These are phyloP conservation scores for Cladophialophora yegresii DNA, from an alignment of 2,329 filamentous ascomycete species.

Conservation along the genomic window DNA sequence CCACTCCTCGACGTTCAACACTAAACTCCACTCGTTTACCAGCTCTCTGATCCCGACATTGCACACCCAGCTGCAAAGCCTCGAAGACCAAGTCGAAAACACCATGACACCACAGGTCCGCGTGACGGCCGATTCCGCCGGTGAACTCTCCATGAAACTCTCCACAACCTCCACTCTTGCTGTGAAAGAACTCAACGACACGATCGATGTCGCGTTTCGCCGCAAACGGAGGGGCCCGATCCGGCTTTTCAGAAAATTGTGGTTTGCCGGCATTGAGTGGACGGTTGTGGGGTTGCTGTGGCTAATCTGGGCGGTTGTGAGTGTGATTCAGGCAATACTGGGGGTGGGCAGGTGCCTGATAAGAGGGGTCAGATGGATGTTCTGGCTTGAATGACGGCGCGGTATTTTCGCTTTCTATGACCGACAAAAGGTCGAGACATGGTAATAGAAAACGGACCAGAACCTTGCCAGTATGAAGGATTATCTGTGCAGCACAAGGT, in stretches of 20 bases:
- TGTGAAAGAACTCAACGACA: conserved; percentile 77
- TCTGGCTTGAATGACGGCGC: conserved; percentile 62
- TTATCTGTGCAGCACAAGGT: background rate
- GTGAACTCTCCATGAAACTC: conserved; percentile 74
- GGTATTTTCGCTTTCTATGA: background rate
- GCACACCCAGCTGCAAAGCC: conserved; percentile 46
- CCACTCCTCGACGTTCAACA: conserved; percentile 50
- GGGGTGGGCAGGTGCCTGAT: conserved; percentile 63
- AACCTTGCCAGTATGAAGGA: background rate
- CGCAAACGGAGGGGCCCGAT: conserved; percentile 68
- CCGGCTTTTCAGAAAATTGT: conserved; percentile 71
- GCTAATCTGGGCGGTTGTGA: conserved; percentile 89
- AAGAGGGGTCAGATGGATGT: conserved; percentile 71
- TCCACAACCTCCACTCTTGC: conserved; percentile 74
- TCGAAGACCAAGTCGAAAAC: conserved; percentile 52
- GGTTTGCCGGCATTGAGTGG: conserved; percentile 87
- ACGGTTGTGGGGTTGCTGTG: conserved; percentile 85
- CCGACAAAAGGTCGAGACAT: background rate
- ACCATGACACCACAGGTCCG: conserved; percentile 63
- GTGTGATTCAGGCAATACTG: conserved; percentile 67
- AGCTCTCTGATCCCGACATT: conserved; percentile 50
- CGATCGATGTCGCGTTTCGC: conserved; percentile 68
- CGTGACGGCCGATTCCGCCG: conserved; percentile 72
- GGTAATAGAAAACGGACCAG: background rate
- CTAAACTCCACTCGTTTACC: conserved; percentile 46